A percentile compares a stretch with the other conserved stretches of the same genome.
Conservation (phyloP, 495 filamentous ascomycete species). For the Penicillium goetzii region DNA sequence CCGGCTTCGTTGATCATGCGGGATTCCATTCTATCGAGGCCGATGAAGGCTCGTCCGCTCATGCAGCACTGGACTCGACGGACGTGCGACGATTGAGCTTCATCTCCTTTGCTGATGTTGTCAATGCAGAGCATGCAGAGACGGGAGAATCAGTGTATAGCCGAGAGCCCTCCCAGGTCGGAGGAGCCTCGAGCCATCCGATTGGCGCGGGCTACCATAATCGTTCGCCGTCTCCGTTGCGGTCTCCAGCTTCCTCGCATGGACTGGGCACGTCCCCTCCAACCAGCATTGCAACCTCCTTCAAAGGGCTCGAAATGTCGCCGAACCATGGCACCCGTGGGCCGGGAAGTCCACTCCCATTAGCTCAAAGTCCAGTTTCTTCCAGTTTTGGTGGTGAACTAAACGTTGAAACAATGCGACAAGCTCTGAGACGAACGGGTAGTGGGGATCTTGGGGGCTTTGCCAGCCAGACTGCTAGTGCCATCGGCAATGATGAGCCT, state of each 20-base stretch:
- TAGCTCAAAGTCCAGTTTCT: conserved; percentile 51
- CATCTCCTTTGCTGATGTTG: conserved; percentile 92
- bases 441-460: conserved; percentile 74
- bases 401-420: conserved; percentile 87
- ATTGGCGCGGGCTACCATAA: conserved; percentile 57
- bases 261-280: conserved; percentile 66
- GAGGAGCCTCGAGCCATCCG: conserved; percentile 40
- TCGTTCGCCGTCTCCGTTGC: conserved; percentile 73
- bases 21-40: conserved; percentile 55
- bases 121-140: conserved; percentile 80
- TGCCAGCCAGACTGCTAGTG: conserved; percentile 64
- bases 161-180: conserved; percentile 64
- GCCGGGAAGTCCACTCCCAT: conserved; percentile 31
- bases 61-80: conserved; percentile 64
- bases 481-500: conserved; percentile 48
- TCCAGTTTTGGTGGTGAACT: conserved; percentile 65
- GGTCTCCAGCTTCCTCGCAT: conserved; percentile 69
- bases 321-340: conserved; percentile 45
- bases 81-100: conserved; percentile 86
- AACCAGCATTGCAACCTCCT: conserved; percentile 65
- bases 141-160: conserved; percentile 27
- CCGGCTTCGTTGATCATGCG: conserved; percentile 52
- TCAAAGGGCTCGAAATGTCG: conserved; percentile 67
- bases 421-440: conserved; percentile 71
- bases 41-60: conserved; percentile 59